Evolutionary conservation across 352 stramenopile species (phyloP).

Genomic region (Phytophthora hybrid): DNA sequence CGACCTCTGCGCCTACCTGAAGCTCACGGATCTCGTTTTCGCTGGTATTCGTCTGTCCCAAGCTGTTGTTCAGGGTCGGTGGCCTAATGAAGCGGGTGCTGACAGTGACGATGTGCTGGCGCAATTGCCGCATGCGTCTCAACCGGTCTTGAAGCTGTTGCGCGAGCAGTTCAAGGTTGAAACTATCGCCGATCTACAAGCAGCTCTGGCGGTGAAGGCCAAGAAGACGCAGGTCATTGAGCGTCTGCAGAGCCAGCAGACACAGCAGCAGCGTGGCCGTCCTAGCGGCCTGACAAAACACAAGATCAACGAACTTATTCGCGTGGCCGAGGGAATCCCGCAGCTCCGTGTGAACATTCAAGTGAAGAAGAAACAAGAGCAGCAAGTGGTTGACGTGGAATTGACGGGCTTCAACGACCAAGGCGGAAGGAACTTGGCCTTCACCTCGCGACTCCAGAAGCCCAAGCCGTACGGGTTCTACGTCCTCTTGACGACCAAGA

Average conservation of each 20-base stretch:
- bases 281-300: slow-evolving; percentile 36
- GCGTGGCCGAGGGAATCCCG: slow-evolving; percentile 55
- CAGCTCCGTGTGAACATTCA: slow-evolving; percentile 42
- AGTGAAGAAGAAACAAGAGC: slow-evolving; percentile 34
- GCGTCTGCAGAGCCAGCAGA: slow-evolving; percentile 35
- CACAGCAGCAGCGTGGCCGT: slow-evolving; percentile 24
- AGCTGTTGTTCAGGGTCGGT: slow-evolving; percentile 61
- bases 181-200: slow-evolving; percentile 46
- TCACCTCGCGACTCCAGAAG: slow-evolving; percentile 62
- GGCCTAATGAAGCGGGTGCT: slow-evolving; percentile 40
- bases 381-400: slow-evolving; percentile 45
- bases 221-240: slow-evolving; percentile 51
- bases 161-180: slow-evolving; percentile 38
- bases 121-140: slow-evolving; percentile 59
- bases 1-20: slow-evolving; percentile 83
- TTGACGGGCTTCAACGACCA: slow-evolving; percentile 47
- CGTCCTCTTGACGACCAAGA: slow-evolving; percentile 57
- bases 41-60: slow-evolving; percentile 66
- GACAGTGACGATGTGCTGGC: slow-evolving; percentile 35
- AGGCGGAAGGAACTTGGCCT: slow-evolving; percentile 39
- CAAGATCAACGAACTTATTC: slow-evolving; percentile 58
- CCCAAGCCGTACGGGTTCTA: slow-evolving; percentile 80
- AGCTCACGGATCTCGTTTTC: slow-evolving; percentile 59
- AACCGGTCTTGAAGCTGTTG: slow-evolving; percentile 41
- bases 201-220: slow-evolving; percentile 33